phyloP scores from a whole-genome alignment of 2,329 filamentous ascomycete species.

The Pestalotiopsis sp. region DNA sequence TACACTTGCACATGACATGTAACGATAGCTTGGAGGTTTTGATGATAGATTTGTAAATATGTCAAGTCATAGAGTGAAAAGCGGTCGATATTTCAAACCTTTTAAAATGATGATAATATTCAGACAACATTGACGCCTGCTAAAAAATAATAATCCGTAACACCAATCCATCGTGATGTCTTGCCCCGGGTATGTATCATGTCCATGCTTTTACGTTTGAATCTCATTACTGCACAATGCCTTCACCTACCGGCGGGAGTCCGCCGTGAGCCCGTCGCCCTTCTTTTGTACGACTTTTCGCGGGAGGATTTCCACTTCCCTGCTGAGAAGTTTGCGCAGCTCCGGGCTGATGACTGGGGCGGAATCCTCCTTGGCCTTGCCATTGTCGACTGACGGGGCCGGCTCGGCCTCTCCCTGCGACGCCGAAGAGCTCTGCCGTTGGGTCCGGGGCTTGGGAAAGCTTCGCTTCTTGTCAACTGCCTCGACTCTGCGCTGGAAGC shows the following conservation, averaged over 20 bases:
- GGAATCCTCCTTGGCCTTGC: conserved; percentile 39
- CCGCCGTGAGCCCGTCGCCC: conserved; percentile 24
- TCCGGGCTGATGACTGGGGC: conserved; percentile 57
- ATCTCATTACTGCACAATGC: background rate
- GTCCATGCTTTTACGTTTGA: background rate
- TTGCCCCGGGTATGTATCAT: background rate
- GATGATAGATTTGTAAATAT: conserved; percentile 1
- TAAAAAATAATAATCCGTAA: background rate
- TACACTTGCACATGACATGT: background rate
- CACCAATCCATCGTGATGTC: background rate
- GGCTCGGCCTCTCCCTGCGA: conserved; percentile 19
- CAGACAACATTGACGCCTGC: background rate
- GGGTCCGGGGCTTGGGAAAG: conserved; percentile 64
- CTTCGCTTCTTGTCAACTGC: conserved; percentile 89
- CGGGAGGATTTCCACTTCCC: conserved; percentile 32
- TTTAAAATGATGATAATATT: background rate
- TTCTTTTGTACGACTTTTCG: conserved; percentile 28
- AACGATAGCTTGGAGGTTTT: background rate
- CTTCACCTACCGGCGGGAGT: conserved; percentile 19
- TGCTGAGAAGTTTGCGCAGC: conserved; percentile 54
- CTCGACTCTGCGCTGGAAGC: conserved; percentile 87
- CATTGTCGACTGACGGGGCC: conserved; percentile 28
- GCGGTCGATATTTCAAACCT: background rate
- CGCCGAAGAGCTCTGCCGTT: conserved; percentile 18
- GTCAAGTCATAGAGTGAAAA: background rate